A percentile compares a stretch with the other conserved stretches of the same genome.
Conservation (phyloP, 2,329 filamentous ascomycete genomes). For the Colletotrichum caudatum region DNA sequence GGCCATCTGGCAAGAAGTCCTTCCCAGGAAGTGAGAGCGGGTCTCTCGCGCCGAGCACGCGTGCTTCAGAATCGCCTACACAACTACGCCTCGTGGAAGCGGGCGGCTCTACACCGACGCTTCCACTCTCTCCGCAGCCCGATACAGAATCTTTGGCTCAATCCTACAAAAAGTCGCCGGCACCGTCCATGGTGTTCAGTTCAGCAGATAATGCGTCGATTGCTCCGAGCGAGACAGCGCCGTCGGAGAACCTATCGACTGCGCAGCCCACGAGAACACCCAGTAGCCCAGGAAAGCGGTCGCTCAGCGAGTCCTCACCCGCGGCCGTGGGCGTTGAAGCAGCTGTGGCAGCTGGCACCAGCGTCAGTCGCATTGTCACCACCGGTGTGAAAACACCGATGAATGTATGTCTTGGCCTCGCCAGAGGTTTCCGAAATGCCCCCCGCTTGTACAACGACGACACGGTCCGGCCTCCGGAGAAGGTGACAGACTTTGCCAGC, state of each 20-base stretch:
- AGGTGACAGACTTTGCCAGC: conserved; percentile 81
- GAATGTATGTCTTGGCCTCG: conserved; percentile 85
- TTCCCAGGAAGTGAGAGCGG: conserved; percentile 23
- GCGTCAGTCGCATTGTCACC: conserved; percentile 77
- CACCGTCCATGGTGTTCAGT: conserved; percentile 45
- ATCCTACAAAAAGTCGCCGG: conserved; percentile 16
- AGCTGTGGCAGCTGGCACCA: conserved; percentile 74
- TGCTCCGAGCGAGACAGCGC: conserved; percentile 50
- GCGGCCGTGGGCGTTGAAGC: conserved; percentile 61
- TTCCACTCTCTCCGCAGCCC: conserved; percentile 22
- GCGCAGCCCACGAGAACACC: conserved; percentile 15
- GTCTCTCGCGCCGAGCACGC: conserved; percentile 20
- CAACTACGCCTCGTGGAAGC: conserved; percentile 32
- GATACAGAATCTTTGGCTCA: conserved; percentile 10
- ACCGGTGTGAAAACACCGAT: conserved; percentile 84
- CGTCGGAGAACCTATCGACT: conserved; percentile 48
- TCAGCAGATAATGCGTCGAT: conserved; percentile 44
- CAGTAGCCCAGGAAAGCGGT: conserved; percentile 37
- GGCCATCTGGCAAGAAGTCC: conserved; percentile 14
- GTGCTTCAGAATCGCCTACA: conserved; percentile 37
- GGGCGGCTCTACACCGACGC: conserved; percentile 28
- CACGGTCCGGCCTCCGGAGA: conserved; percentile 81
- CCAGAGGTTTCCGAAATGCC: conserved; percentile 89
- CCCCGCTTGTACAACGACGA: conserved; percentile 88
- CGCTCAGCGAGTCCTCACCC: conserved; percentile 43